Evolutionary conservation across 495 filamentous ascomycete species (phyloP), one percentile per base, ranked within the genome.

Genomic region (Tuber magnatum): DNA sequence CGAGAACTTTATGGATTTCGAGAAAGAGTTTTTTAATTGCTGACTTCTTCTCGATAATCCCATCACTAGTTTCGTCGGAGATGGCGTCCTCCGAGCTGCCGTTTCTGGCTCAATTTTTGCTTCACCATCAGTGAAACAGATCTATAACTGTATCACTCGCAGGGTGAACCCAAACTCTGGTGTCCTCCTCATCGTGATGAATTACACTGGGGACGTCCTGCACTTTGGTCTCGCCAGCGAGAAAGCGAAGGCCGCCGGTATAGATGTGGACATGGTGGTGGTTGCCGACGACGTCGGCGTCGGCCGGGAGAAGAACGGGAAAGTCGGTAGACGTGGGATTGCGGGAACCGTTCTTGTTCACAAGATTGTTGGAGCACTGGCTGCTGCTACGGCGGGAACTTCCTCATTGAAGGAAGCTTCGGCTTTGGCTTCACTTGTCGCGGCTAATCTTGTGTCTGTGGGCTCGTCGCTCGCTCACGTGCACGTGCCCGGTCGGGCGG

Each of bases 281-380:
- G 94, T 98, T 44, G 93, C 90, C n/a, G 95, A 99, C 80, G 95
- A 99, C 83, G 95, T 94, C 0, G 93, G 94, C 32, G 95, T 99
- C 43, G 95, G 95, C 1, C 86, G 94, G 75, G 85, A 85, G 69
- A 91, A 90, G 84, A 89, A 91, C 10, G 94, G 95, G 5, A 97
- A 97, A 83, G 95, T 98, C 12, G 95, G 95, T 20, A 86, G 95
- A 73, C 87, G 95, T 81, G 95, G 95, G 65, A 93, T 99, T 81
- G 94, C 92, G 28, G 95, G 95, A 40, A 97, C 94, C 69, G 92
- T 94, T 38, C 83, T 98, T 39, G 91, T 97, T 39, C 87, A 93
- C 78, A 99, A 99, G 88, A 92, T 97, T 81, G 86, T 89, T 70
- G 93, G 94, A 40, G 95, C 94, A 43, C 84, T 97, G 81, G 95